Evolutionary conservation across 192 early-diverging fungal genomes (phyloP).

Genomic region (Thoreauomyces humboldtii): DNA sequence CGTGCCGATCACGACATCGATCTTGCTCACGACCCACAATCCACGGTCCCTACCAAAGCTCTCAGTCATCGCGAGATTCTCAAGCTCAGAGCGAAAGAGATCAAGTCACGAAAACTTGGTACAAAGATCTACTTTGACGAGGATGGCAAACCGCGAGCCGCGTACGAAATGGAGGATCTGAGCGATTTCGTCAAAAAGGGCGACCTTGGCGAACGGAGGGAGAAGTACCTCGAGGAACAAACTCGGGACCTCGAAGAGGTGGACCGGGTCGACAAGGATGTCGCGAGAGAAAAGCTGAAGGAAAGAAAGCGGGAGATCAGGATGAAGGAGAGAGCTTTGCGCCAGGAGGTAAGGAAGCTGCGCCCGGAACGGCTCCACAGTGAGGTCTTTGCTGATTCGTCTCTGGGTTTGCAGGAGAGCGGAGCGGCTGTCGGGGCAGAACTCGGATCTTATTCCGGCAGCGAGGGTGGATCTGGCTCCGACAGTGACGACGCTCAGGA

Average conservation of each 20-base stretch:
- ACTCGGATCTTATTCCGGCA: neutral
- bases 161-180: conserved; percentile 78
- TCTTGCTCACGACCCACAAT: conserved; percentile 34
- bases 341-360: conserved; percentile 27
- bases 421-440: conserved; percentile 2
- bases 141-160: conserved; percentile 73
- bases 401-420: conserved; percentile 14
- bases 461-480: neutral
- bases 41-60: neutral
- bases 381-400: neutral
- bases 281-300: conserved; percentile 66
- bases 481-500: neutral
- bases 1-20: conserved; percentile 78
- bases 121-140: conserved; percentile 87
- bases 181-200: conserved; percentile 75
- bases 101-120: conserved; percentile 69
- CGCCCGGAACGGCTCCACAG: neutral
- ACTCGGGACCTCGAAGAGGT: conserved; percentile 66
- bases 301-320: conserved; percentile 55
- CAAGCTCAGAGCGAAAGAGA: conserved; percentile 63
- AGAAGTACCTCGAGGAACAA: conserved; percentile 71
- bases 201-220: conserved; percentile 59
- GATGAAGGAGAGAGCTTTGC: conserved; percentile 28
- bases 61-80: conserved; percentile 40
- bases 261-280: conserved; percentile 76